Conservation (phyloP, 2,329 filamentous ascomycete genomes). For the Tolypocladium album region DNA sequence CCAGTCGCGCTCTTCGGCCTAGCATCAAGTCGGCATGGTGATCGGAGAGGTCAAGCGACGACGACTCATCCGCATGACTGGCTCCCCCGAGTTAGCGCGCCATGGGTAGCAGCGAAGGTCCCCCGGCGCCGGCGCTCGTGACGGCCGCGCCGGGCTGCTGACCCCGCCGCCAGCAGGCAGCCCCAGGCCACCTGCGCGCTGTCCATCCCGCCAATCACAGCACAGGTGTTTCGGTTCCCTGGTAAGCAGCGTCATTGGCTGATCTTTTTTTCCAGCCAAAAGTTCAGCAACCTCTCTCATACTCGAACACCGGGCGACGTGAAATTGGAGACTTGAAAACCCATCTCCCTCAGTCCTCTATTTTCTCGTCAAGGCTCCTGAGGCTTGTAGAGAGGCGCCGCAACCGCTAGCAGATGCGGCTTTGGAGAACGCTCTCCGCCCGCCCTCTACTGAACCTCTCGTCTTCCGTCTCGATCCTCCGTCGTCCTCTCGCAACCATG, state of each 20-base stretch:
- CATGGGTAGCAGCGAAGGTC: neutral
- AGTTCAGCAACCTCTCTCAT: neutral
- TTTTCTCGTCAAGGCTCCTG: neutral
- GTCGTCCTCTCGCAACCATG: neutral
- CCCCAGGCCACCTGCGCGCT: no score
- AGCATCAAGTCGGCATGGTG: neutral
- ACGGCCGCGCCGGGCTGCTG: neutral
- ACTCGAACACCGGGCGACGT: no score
- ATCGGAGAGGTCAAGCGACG: neutral
- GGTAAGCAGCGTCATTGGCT: neutral
- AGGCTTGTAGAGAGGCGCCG: neutral
- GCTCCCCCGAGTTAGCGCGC: neutral
- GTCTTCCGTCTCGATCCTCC: neutral
- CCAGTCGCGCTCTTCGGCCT: neutral
- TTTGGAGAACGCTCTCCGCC: neutral
- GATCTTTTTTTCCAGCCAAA: neutral
- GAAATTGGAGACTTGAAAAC: neutral
- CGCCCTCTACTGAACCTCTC: neutral
- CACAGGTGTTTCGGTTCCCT: neutral
- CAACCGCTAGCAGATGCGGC: neutral
- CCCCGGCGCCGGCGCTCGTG: neutral
- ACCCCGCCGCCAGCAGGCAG: no score
- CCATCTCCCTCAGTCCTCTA: neutral
- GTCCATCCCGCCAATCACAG: neutral
- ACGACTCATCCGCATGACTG: neutral